Percentiles rank a stretch among this genome's conserved stretches.
These are phyloP conservation scores for Lactifluus volemus DNA, from an alignment of 768 basidiomycete species.

Conservation along the genomic window DNA sequence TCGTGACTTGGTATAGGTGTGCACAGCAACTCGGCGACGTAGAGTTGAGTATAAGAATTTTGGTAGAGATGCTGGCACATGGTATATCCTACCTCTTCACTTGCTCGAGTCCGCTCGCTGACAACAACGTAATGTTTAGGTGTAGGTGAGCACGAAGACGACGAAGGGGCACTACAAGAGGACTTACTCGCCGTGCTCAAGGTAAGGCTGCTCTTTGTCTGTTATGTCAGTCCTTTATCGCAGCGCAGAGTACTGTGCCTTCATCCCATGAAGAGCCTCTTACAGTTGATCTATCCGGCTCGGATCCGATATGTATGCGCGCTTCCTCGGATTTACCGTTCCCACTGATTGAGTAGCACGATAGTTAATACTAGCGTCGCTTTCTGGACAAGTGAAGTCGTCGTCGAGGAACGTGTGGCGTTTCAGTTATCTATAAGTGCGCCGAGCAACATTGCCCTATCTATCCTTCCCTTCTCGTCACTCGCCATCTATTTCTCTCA, in stretches of 20 bases:
- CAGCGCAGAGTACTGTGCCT: conserved; percentile 60
- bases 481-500: conserved; percentile 53
- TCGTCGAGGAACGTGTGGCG: conserved; percentile 50
- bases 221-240: neutral
- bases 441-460: conserved; percentile 39
- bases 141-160: conserved; percentile 33
- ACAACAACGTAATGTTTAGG: conserved; percentile 22
- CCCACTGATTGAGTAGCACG: neutral
- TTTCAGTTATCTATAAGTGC: conserved; percentile 69
- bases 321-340: conserved; percentile 7
- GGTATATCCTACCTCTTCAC: conserved; percentile 36
- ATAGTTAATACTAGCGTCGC: conserved; percentile 56
- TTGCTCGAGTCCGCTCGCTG: neutral
- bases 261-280: conserved; percentile 46
- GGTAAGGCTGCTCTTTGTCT: conserved; percentile 32
- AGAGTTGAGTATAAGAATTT: conserved; percentile 63
- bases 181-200: conserved; percentile 66
- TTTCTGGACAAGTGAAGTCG: conserved; percentile 63
- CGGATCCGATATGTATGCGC: conserved; percentile 51
- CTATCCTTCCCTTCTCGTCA: conserved; percentile 51
- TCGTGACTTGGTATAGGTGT: conserved; percentile 76
- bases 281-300: conserved; percentile 53
- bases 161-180: conserved; percentile 47
- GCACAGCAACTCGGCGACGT: conserved; percentile 71
- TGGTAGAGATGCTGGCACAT: conserved; percentile 77